Conservation (phyloP, 306 rosid species). For the Prunus armeniaca region DNA sequence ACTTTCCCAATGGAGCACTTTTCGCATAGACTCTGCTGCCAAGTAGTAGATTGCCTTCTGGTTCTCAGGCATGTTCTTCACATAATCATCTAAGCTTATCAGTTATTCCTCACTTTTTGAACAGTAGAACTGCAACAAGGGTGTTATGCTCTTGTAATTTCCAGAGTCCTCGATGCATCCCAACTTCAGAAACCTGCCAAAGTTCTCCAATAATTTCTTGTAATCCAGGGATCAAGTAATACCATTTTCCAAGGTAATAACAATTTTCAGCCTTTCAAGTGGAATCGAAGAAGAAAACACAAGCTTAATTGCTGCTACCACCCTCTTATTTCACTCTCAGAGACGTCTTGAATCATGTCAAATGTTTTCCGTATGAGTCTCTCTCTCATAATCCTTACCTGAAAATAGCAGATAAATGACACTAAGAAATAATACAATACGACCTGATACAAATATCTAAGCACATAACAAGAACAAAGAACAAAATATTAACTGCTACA, state of each 20-base stretch:
- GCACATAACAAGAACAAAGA: neutral
- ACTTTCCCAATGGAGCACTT: conserved; percentile 92
- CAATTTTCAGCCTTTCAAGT: conserved; percentile 9
- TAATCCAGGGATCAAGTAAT: conserved; percentile 59
- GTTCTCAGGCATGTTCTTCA: conserved; percentile 89
- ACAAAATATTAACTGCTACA: neutral
- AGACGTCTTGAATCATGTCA: conserved; percentile 89
- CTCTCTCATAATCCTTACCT: conserved; percentile 98
- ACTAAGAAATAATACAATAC: neutral
- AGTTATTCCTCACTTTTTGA: conserved; percentile 90
- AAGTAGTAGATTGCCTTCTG: conserved; percentile 89
- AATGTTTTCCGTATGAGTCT: conserved; percentile 92
- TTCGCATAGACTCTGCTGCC: conserved; percentile 97
- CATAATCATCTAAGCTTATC: conserved; percentile 84
- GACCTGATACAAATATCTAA: neutral
- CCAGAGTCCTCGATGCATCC: conserved; percentile 92
- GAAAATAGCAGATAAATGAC: conserved; percentile 26
- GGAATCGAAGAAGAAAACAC: conserved; percentile 9
- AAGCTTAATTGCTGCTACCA: conserved; percentile 2
- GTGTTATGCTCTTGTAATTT: conserved; percentile 92
- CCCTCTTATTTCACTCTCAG: conserved; percentile 96
- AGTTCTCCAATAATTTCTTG: conserved; percentile 99
- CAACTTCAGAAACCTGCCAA: conserved; percentile 83
- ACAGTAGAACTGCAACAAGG: conserved; percentile 77
- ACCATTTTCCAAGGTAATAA: conserved; percentile 10